phyloP scores from a whole-genome alignment of 164 flowering plant species.

The Kalanchoe fedtschenkoi region DNA sequence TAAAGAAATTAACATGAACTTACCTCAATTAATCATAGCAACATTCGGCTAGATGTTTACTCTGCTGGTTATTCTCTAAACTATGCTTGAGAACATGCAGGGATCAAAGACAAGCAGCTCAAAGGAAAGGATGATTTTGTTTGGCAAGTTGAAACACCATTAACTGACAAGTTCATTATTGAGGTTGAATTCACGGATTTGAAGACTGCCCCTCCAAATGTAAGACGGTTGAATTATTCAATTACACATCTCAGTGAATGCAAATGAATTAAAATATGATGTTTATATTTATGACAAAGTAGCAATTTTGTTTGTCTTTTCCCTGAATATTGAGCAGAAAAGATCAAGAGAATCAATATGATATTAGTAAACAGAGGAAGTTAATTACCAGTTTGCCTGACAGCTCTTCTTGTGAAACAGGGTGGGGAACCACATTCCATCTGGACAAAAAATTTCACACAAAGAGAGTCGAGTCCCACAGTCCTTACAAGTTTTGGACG shows the following conservation, averaged over 20 bases:
- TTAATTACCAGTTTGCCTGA: background rate
- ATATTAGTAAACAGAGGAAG: background rate
- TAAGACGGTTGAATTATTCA: slow-evolving; percentile 16
- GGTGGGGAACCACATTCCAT: slow-evolving; percentile 71
- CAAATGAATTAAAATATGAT: slow-evolving; percentile 4
- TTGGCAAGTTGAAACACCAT: slow-evolving; percentile 72
- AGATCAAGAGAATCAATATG: background rate
- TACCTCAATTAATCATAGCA: background rate
- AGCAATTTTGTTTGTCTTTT: background rate
- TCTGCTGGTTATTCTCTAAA: background rate
- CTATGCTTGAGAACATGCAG: slow-evolving; percentile 22
- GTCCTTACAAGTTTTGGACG: slow-evolving; percentile 54
- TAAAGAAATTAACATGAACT: background rate
- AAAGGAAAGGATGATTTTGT: slow-evolving; percentile 77
- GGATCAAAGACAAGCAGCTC: slow-evolving; percentile 59
- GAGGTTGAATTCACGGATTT: slow-evolving; percentile 86
- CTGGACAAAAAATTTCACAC: slow-evolving; percentile 46
- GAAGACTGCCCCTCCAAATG: slow-evolving; percentile 50
- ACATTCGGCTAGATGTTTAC: background rate
- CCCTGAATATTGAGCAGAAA: background rate
- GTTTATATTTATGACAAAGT: slow-evolving; percentile 11
- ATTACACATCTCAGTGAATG: background rate
- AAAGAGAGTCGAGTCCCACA: slow-evolving; percentile 29
- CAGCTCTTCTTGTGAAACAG: slow-evolving; percentile 21
- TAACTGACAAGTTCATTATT: slow-evolving; percentile 71